Base-by-base conservation (phyloP, 306 rosid genomes). In the Bauhinia variegata region DNA sequence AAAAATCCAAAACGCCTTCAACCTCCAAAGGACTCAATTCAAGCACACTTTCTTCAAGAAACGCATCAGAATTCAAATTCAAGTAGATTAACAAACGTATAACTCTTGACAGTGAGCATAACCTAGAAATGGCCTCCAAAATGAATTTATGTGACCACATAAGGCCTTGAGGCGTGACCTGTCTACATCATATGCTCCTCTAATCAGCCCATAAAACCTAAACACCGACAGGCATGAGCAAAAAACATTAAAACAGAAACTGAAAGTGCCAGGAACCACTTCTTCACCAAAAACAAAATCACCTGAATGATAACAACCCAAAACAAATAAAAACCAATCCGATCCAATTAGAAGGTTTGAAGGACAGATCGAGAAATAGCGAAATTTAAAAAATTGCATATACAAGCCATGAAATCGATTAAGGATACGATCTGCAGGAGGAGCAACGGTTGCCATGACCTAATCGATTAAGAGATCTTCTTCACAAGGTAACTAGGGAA, bases 361-460 rank as follows among this genome's bases (percentile, higher is more conserved):
- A 10, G 33, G 2, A 60, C 65, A 71, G 81, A 82, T 82, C 76
- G 54, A 70, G 3, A 14, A 18, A 39, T 0, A 33, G 19, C n/a
- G 28, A 5, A 50, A 38, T 6, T n/a, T 33, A 2, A 6, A 0
- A 54, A 79, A 32, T 37, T 13, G 11, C 11, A 74, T 1, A 72
- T 30, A 18, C 28, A 54, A 28, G 33, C 6, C 37, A 65, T 41
- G 17, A 14, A 63, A 23, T 6, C 23, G 1, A 53, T 32, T 5
- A 77, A 91, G 97, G 96, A 91, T 92, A 92, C 98, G 96, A 84
- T 92, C 96, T 4, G 89, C 85, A 23, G 97, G 78, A 64, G 85
- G 81, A 74, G 96, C 95, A 57, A 87, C 96, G 63, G 87, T 79
- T n/a, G 98, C 96, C 98, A 92, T 92, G 75, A 73, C 60, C 16